These are phyloP conservation scores for Teunomyces pallodes DNA, from an alignment of 805 yeast genomes.

Conservation along the genomic window DNA sequence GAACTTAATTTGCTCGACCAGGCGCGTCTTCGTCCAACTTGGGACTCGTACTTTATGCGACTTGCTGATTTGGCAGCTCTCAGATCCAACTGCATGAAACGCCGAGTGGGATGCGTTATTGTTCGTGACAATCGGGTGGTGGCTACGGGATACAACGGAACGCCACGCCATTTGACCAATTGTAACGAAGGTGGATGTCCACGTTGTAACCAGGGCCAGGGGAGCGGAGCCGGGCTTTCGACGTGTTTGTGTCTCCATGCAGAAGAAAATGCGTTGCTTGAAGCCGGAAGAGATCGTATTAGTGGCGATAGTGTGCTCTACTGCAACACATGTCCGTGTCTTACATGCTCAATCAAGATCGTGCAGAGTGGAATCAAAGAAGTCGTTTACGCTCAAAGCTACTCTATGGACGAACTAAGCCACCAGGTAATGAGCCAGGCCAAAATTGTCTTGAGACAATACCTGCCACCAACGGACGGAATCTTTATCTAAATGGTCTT, in stretches of 20 bases:
- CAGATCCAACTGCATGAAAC: slow-evolving; percentile 93
- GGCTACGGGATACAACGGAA: slow-evolving; percentile 97
- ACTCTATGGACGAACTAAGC: slow-evolving; percentile 85
- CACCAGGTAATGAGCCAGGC: slow-evolving; percentile 71
- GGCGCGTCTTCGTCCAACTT: slow-evolving; percentile 74
- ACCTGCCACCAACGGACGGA: slow-evolving; percentile 40
- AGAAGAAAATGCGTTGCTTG: slow-evolving; percentile 92
- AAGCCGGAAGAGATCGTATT: slow-evolving; percentile 87
- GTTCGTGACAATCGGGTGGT: slow-evolving; percentile 82
- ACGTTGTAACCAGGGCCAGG: slow-evolving; percentile 74
- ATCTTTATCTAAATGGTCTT: slow-evolving; percentile 34
- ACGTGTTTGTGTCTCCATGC: slow-evolving; percentile 96
- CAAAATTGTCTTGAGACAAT: slow-evolving; percentile 62
- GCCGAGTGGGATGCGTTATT: slow-evolving; percentile 95
- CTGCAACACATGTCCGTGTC: slow-evolving; percentile 96
- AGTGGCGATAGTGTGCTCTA: slow-evolving; percentile 58
- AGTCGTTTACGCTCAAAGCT: slow-evolving; percentile 89
- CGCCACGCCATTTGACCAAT: slow-evolving; percentile 82
- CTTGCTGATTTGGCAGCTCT: slow-evolving; percentile 90
- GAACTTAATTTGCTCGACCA: slow-evolving; percentile 35
- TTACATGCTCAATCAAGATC: slow-evolving; percentile 92
- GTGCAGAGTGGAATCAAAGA: slow-evolving; percentile 89
- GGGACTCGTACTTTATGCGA: slow-evolving; percentile 97
- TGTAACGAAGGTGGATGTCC: slow-evolving; percentile 96
- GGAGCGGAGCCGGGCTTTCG: slow-evolving; percentile 61